Percentiles rank a stretch among this genome's conserved stretches.
These are phyloP conservation scores for Sechiopsis laciniata DNA, from an alignment of 306 rosid species.

Conservation along the genomic window DNA sequence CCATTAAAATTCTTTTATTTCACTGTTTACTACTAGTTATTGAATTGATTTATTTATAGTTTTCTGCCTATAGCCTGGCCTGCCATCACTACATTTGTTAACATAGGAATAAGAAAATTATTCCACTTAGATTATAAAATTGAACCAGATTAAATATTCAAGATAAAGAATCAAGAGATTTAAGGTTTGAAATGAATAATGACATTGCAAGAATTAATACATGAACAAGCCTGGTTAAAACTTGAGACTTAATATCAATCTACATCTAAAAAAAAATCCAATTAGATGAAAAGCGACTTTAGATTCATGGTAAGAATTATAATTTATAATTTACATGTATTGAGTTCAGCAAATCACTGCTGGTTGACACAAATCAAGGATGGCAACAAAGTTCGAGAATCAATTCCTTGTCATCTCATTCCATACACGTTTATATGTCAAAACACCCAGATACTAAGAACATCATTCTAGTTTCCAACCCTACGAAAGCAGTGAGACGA, in stretches of 20 bases:
- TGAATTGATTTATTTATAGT: neutral
- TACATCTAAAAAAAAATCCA: neutral
- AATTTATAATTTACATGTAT: conserved; percentile 18
- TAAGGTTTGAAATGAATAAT: neutral
- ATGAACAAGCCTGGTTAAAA: neutral
- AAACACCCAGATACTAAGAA: neutral
- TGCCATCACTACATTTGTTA: too few relatives aligned
- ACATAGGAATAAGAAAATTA: too few relatives aligned
- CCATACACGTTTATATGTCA: neutral
- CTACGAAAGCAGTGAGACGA: conserved; percentile 80
- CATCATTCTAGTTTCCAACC: neutral
- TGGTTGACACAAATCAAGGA: neutral
- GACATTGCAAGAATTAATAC: neutral
- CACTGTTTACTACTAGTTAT: neutral
- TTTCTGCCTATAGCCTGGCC: neutral
- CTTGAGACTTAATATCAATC: neutral
- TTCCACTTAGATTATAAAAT: neutral
- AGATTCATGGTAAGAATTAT: too few relatives aligned
- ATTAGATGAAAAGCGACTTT: neutral
- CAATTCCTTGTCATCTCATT: conserved; percentile 1
- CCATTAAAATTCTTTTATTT: neutral
- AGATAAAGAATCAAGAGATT: too few relatives aligned
- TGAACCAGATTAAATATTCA: neutral
- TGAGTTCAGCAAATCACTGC: neutral
- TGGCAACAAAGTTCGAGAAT: neutral